Conservation (phyloP, 805 yeast genomes). For the Candida adriatica region DNA sequence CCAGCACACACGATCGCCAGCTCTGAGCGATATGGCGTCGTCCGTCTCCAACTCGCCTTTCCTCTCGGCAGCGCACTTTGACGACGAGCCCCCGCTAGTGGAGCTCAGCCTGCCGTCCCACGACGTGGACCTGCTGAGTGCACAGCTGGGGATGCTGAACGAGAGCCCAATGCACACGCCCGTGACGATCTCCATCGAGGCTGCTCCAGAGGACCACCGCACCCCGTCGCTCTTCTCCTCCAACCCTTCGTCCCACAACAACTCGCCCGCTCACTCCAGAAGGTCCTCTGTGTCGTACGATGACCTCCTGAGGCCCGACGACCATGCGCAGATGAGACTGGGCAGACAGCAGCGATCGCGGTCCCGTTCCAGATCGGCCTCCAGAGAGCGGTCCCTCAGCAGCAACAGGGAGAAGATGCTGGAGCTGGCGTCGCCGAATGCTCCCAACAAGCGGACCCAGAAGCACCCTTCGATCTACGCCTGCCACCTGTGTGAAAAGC, state of each 20-base stretch:
- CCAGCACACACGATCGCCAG: slow-evolving; percentile 12
- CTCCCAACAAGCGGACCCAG: slow-evolving; percentile 48
- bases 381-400: slow-evolving; percentile 26
- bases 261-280: slow-evolving; percentile 30
- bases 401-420: slow-evolving; percentile 45
- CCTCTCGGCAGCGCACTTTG: slow-evolving; percentile 15
- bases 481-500: slow-evolving; percentile 78
- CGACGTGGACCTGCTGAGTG: not conserved
- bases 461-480: slow-evolving; percentile 70
- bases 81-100: slow-evolving; percentile 18
- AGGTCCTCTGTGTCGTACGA: slow-evolving; percentile 18
- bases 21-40: slow-evolving; percentile 19
- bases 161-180: slow-evolving; percentile 11
- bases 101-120: slow-evolving; percentile 7
- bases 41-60: slow-evolving; percentile 22
- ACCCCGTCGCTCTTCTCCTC: slow-evolving; percentile 56
- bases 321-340: slow-evolving; percentile 17
- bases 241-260: slow-evolving; percentile 25
- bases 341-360: slow-evolving; percentile 32
- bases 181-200: slow-evolving; percentile 24
- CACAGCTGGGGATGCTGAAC: too few species aligned
- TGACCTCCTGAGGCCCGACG: slow-evolving; percentile 13
- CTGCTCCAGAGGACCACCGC: slow-evolving; percentile 36
- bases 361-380: slow-evolving; percentile 24
- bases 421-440: slow-evolving; percentile 56